Conservation (phyloP, 305 asterid genomes). For the Stenogyne calaminthoides region DNA sequence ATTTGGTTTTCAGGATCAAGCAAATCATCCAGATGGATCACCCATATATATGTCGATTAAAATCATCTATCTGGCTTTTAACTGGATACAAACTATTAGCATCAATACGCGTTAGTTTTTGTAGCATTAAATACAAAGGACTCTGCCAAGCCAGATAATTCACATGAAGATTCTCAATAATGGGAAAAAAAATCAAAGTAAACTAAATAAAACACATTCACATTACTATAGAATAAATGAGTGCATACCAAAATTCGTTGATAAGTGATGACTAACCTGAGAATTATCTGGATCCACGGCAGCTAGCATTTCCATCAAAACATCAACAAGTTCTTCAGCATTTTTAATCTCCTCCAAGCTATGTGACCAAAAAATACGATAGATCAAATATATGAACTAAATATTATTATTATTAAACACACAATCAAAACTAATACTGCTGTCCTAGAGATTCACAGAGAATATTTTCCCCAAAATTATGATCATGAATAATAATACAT, state of each 20-base stretch:
- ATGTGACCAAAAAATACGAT: slow-evolving; percentile 8
- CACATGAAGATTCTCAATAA: background rate
- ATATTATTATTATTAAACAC: background rate
- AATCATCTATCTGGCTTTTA: background rate
- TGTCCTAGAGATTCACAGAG: background rate
- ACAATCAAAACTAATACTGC: background rate
- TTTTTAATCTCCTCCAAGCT: slow-evolving; percentile 83
- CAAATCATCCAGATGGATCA: background rate
- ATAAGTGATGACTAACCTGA: slow-evolving; percentile 47
- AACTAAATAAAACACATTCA: too few relatives aligned
- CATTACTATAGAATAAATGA: too few relatives aligned
- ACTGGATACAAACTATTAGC: background rate
- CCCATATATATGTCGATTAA: background rate
- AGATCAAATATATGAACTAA: background rate
- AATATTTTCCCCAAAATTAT: background rate
- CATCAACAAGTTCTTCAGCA: slow-evolving; percentile 80
- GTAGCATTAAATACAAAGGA: background rate
- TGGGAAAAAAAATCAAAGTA: background rate
- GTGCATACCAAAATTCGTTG: too few relatives aligned
- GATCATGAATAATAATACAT: background rate
- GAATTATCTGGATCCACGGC: slow-evolving; percentile 78
- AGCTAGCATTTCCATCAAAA: slow-evolving; percentile 78
- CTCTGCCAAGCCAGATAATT: too few relatives aligned
- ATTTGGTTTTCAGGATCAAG: background rate
- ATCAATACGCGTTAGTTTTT: background rate